phyloP scores from a whole-genome alignment of 148 eudicot species.

The Nepenthes mirabilis region DNA sequence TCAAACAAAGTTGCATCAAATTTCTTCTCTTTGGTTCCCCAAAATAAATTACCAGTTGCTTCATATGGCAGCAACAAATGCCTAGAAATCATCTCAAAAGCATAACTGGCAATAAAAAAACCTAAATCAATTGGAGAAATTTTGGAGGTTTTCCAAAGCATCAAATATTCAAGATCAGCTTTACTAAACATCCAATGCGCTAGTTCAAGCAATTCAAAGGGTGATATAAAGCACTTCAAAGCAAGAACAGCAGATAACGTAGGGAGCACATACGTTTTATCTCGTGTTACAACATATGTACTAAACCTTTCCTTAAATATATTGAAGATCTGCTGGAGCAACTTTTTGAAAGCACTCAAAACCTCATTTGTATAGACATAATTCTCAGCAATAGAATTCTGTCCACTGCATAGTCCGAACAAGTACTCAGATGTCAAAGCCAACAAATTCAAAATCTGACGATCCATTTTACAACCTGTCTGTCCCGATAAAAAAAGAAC shows the following conservation, averaged over 20 bases:
- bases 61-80: constrained; percentile 20
- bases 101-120: constrained; percentile 45
- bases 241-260: constrained; percentile 37
- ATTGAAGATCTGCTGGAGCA: constrained; percentile 30
- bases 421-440: constrained; percentile 30
- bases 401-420: constrained; percentile 16
- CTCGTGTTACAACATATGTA: constrained; percentile 22
- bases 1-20: constrained; percentile 41
- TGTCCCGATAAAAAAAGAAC: constrained; percentile 25
- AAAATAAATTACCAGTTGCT: constrained; percentile 13
- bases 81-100: constrained; percentile 41
- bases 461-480: constrained; percentile 35
- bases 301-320: constrained; percentile 39
- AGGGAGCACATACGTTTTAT: constrained; percentile 38
- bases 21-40: constrained; percentile 16
- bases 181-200: constrained; percentile 50
- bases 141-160: constrained; percentile 13
- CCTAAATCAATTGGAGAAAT: constrained; percentile 40
- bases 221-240: constrained; percentile 53
- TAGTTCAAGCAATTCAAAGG: constrained; percentile 63
- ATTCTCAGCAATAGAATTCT: constrained; percentile 11
- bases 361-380: constrained; percentile 18
- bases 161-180: constrained; percentile 21
- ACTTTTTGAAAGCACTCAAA: constrained; percentile 19
- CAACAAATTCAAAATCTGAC: constrained; percentile 37